These are phyloP conservation scores for Coprinopsis strossmayeri DNA, from an alignment of 768 basidiomycete genomes.

Conservation along the genomic window DNA sequence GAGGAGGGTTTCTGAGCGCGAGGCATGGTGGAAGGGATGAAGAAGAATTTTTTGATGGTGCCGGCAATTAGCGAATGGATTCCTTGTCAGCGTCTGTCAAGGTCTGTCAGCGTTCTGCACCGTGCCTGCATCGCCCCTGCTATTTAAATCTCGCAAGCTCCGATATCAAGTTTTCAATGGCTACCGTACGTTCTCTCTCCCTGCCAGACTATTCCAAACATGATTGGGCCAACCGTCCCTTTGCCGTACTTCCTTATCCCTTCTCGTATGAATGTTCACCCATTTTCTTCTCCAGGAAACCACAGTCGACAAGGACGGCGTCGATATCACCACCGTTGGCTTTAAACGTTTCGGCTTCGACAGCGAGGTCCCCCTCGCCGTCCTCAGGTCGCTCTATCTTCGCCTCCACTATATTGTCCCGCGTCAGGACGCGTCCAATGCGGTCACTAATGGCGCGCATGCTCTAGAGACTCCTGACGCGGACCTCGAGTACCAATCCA, in stretches of 20 bases:
- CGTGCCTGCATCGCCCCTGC: background rate
- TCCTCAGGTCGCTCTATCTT: constrained; percentile 84
- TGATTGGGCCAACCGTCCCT: constrained; percentile 4
- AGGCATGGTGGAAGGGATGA: constrained; percentile 45
- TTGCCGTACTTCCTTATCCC: constrained; percentile 1
- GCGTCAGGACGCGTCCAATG: constrained; percentile 30
- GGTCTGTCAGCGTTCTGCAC: too few species aligned
- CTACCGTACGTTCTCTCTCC: constrained; percentile 17
- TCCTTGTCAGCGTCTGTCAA: too few species aligned
- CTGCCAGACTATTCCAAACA: constrained; percentile 3
- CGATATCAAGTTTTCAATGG: constrained; percentile 11
- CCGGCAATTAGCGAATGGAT: too few species aligned
- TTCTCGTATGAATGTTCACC: constrained; percentile 4
- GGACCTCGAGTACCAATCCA: constrained; percentile 60
- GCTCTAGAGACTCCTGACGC: too few species aligned
- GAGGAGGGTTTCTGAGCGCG: constrained; percentile 41
- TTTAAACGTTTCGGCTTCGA: constrained; percentile 87
- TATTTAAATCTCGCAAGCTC: too few species aligned
- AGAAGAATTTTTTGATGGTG: constrained; percentile 14
- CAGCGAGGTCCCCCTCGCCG: constrained; percentile 72
- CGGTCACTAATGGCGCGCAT: too few species aligned
- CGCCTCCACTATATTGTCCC: constrained; percentile 67
- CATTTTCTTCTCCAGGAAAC: constrained; percentile 37
- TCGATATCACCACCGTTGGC: constrained; percentile 75
- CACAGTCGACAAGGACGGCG: constrained; percentile 67